Evolutionary conservation across 2,329 filamentous ascomycete genomes (phyloP).

Genomic region (Calonectria hawksworthii): DNA sequence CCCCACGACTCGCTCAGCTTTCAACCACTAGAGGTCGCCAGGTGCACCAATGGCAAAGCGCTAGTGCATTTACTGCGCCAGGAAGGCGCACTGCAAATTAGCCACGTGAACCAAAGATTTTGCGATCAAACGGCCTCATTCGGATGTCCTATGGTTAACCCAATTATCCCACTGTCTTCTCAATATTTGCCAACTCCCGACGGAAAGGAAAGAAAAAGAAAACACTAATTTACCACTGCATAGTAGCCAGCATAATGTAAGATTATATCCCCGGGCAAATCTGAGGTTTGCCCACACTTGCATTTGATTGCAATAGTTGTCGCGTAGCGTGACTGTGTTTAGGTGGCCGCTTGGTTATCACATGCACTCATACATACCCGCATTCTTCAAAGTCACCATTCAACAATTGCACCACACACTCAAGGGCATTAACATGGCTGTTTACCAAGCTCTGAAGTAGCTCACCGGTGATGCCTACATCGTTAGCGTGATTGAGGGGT

Average conservation of each 20-base stretch:
- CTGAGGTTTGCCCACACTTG: background rate
- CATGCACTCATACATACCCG: background rate
- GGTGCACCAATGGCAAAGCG: background rate
- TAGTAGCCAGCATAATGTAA: background rate
- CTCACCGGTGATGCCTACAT: background rate
- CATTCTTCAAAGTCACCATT: background rate
- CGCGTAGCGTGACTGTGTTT: background rate
- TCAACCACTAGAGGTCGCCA: too few species aligned
- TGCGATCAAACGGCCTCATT: background rate
- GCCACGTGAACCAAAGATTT: background rate
- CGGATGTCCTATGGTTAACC: too few species aligned
- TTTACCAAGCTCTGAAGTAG: background rate
- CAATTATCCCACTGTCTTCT: background rate
- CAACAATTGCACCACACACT: background rate
- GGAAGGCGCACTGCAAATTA: background rate
- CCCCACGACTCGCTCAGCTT: background rate
- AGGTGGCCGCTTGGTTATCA: background rate
- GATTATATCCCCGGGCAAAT: background rate
- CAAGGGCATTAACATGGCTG: background rate
- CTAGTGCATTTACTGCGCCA: background rate
- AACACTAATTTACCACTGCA: too few species aligned
- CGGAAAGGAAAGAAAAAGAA: background rate
- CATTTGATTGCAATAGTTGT: background rate
- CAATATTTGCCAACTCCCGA: background rate
- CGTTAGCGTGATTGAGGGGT: background rate